Evolutionary conservation across 257 asterid species (phyloP), one percentile per base, ranked within the genome.

Genomic region (Gentiana straminea): DNA sequence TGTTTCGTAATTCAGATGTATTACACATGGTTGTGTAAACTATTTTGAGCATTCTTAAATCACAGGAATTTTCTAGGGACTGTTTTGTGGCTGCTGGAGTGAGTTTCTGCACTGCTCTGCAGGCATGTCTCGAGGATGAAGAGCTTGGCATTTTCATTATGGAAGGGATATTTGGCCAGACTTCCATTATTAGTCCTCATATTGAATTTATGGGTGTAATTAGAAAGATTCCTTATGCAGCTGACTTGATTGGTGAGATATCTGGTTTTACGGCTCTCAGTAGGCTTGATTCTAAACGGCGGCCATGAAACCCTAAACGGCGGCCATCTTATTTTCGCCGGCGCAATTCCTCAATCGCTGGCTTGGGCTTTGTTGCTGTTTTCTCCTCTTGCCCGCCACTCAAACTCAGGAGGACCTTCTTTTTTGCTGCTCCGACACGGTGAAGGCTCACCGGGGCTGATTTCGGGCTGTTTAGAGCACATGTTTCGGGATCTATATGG

Each of bases 11-110:
- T 53, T 54, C 34, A 2, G 61, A 68, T 70, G 74, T 84, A 48
- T 50, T 87, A 59, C 83, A 62, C 68, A 81, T 70, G 79, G 75
- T 76, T 54, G 52, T 84, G 56, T 2, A 46, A 35, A 78, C 73
- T 37, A 75, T 87, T 62, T 66, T 83, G 76, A 75, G 73, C 68
- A 79, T 87, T 63, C 73, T 91, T 79, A 84, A 67, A 53, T 87
- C 94, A 0, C 68, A 68, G 13, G 83, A 81, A 0, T 91, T 84
- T 78, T 76, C 96, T 10, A 87, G 96, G 80, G 98, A 91, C 65
- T 83, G 96, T 69, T 79, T 73, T 54, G 98, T 87, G 77, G 95
- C 98, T 6, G 96, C 98, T 55, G 96, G 98, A 51, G 98, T 91
- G 71, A 70, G 93, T 71, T 81, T 81, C 55, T 87, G 82, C 64